A percentile compares a stretch with the other conserved stretches of the same genome.
phyloP scores from a whole-genome alignment of 2,329 filamentous ascomycete species.

The Ascochyta rabiei region DNA sequence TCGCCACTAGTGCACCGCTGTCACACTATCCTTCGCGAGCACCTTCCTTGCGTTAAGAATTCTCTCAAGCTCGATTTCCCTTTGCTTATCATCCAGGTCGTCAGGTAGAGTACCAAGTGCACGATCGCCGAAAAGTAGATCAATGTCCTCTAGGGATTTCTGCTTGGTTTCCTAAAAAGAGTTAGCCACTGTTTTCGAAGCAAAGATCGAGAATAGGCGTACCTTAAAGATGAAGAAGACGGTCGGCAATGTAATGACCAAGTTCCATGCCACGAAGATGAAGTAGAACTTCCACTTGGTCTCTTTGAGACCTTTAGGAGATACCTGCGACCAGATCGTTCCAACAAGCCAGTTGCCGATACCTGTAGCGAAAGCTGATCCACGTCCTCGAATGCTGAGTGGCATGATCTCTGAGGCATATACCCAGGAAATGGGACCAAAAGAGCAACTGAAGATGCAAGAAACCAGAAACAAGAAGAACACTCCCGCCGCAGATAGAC shows the following conservation, averaged over 20 bases:
- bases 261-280: conserved; percentile 61
- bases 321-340: conserved; percentile 65
- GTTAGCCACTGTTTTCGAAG: not conserved
- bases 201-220: not conserved
- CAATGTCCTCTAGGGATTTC: conserved; percentile 63
- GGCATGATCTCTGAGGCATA: conserved; percentile 70
- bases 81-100: conserved; percentile 45
- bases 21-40: conserved; percentile 7
- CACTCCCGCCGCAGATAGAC: conserved; percentile 65
- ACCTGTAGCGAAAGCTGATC: conserved; percentile 63
- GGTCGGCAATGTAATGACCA: conserved; percentile 51
- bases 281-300: conserved; percentile 64
- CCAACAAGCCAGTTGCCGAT: conserved; percentile 66
- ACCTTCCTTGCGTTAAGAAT: conserved; percentile 27
- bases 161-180: conserved; percentile 45
- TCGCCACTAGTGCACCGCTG: conserved; percentile 6
- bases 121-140: conserved; percentile 61
- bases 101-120: conserved; percentile 56
- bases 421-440: conserved; percentile 59
- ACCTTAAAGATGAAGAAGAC: conserved; percentile 60
- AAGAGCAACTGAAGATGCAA: conserved; percentile 44
- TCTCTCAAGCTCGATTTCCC: conserved; percentile 30
- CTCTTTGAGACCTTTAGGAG: conserved; percentile 57
- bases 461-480: conserved; percentile 66
- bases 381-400: conserved; percentile 67